Conservation (phyloP, 192 early-diverging fungal species). For the Geranomyces michiganensis region DNA sequence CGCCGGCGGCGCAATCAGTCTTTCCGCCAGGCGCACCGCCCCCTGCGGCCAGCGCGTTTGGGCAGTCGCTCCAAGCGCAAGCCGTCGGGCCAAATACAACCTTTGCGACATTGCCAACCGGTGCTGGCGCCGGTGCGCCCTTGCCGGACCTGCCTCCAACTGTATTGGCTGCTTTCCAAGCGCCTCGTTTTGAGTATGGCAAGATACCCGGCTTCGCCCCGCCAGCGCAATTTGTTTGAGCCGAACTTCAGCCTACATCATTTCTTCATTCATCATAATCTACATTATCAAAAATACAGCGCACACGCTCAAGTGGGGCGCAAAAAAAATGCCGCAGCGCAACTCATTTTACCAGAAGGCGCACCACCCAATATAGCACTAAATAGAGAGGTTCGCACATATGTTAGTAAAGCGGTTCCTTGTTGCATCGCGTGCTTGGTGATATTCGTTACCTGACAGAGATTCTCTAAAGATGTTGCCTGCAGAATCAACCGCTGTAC, state of each 20-base stretch:
- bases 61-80: too few relatives aligned
- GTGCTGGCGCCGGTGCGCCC: too few relatives aligned
- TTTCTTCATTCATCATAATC: background rate
- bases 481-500: slow-evolving; percentile 88
- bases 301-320: background rate
- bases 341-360: slow-evolving; percentile 41
- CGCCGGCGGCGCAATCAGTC: too few relatives aligned
- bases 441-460: slow-evolving; percentile 66
- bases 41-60: too few relatives aligned
- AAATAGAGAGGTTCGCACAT: slow-evolving; percentile 36
- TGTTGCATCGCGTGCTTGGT: background rate
- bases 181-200: slow-evolving; percentile 1
- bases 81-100: background rate
- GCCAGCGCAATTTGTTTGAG: slow-evolving; percentile 4
- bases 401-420: slow-evolving; percentile 56
- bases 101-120: too few relatives aligned
- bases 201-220: slow-evolving; percentile 10
- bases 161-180: background rate
- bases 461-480: slow-evolving; percentile 86
- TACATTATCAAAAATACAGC: background rate
- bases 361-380: slow-evolving; percentile 52
- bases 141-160: background rate
- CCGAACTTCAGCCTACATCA: background rate
- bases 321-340: background rate
- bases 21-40: too few relatives aligned